phyloP scores from a whole-genome alignment of 2,329 filamentous ascomycete species.

The Phialemonium atrogriseum region DNA sequence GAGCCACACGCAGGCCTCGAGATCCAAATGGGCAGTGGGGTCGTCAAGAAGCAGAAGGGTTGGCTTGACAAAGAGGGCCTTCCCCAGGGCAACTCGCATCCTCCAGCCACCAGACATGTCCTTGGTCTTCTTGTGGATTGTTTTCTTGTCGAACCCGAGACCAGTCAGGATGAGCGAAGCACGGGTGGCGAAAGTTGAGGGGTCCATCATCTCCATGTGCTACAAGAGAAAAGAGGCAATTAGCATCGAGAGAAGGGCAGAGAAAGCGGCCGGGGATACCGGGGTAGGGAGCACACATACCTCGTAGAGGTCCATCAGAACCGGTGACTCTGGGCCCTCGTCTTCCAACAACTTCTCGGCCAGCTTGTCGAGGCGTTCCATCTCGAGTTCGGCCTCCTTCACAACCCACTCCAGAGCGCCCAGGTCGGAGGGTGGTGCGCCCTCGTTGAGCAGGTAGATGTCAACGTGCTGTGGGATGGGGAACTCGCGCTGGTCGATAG shows the following conservation, averaged over 20 bases:
- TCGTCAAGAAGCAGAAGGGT: constrained; percentile 93
- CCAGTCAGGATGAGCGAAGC: constrained; percentile 95
- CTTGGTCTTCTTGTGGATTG: constrained; percentile 99
- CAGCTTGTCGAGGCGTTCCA: constrained; percentile 79
- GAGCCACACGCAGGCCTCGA: constrained; percentile 98
- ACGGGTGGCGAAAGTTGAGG: constrained; percentile 90
- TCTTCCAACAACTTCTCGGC: constrained; percentile 88
- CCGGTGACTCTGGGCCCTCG: constrained; percentile 82
- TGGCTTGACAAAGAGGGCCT: constrained; percentile 97
- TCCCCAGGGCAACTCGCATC: constrained; percentile 97
- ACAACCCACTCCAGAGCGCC: constrained; percentile 98
- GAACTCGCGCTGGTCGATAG: constrained; percentile 87
- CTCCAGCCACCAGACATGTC: constrained; percentile 99
- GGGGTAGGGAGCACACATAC: constrained; percentile 41
- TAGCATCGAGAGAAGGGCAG: constrained; percentile 6
- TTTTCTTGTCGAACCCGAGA: constrained; percentile 98
- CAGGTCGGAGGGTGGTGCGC: constrained; percentile 78
- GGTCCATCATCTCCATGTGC: constrained; percentile 99
- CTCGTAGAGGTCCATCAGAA: constrained; percentile 92
- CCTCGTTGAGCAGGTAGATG: constrained; percentile 97
- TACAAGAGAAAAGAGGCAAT: constrained; percentile 27
- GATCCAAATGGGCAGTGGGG: constrained; percentile 96
- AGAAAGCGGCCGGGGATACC: background rate
- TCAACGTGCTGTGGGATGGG: constrained; percentile 95
- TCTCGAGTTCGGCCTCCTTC: constrained; percentile 83